A percentile compares a stretch with the other conserved stretches of the same genome.
phyloP scores from a whole-genome alignment of 148 eudicot genomes.

The Vaccinium vitisidaea region DNA sequence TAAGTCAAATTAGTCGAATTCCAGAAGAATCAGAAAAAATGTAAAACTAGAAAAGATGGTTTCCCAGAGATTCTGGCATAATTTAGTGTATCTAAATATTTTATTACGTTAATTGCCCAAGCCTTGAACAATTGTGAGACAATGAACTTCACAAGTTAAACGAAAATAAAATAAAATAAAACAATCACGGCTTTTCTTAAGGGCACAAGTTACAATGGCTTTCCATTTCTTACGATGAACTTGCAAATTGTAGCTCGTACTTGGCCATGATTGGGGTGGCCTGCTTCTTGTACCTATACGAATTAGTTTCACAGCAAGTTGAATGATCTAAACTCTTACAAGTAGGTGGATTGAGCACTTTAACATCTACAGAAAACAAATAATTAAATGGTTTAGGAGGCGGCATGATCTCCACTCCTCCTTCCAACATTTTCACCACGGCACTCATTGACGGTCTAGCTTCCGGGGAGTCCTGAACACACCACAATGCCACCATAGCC shows the following conservation, averaged over 20 bases:
- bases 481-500: neutral
- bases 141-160: neutral
- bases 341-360: neutral
- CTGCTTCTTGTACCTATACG: slow-evolving; percentile 1
- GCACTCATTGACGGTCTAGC: slow-evolving; percentile 6
- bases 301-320: neutral
- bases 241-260: slow-evolving; percentile 2
- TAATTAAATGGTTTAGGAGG: slow-evolving; percentile 12
- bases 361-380: neutral
- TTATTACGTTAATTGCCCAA: no score
- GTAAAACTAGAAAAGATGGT: no score
- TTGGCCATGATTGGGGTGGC: neutral
- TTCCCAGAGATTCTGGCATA: no score
- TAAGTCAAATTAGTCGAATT: no score
- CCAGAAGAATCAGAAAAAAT: no score
- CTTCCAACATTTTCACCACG: slow-evolving; percentile 16
- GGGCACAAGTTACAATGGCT: neutral
- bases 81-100: no score
- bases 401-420: slow-evolving; percentile 5
- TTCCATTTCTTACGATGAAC: neutral
- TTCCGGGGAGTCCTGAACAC: neutral
- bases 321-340: neutral
- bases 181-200: no score
- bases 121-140: no score
- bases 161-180: no score